phyloP scores from a whole-genome alignment of 805 yeast genomes.

The Wickerhamiella kurtzmanii region DNA sequence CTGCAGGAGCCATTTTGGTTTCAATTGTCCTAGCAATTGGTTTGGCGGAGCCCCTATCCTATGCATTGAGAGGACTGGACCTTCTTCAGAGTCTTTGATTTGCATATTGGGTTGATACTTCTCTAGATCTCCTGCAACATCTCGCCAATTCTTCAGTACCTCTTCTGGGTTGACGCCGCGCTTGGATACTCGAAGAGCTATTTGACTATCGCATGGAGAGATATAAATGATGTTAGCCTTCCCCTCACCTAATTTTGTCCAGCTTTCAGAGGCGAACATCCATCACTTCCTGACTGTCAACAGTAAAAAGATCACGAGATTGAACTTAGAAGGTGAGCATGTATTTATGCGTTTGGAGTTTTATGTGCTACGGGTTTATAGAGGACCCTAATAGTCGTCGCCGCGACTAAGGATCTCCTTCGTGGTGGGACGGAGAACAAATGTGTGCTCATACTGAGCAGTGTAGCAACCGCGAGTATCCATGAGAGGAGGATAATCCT shows the following conservation, averaged over 20 bases:
- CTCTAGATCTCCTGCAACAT: conserved; percentile 15
- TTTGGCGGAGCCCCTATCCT: conserved; percentile 8
- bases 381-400: conserved; percentile 62
- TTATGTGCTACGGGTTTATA: background rate
- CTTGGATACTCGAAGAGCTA: conserved; percentile 26
- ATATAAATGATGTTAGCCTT: conserved; percentile 14
- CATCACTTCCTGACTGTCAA: background rate
- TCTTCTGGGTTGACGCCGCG: conserved; percentile 29
- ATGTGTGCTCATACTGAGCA: conserved; percentile 94
- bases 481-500: conserved; percentile 85
- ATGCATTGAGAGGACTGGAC: conserved; percentile 13
- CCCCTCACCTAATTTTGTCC: conserved; percentile 8
- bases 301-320: background rate
- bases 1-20: conserved; percentile 49
- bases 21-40: conserved; percentile 34
- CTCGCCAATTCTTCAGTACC: conserved; percentile 21
- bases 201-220: conserved; percentile 21
- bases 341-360: background rate
- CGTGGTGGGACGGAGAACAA: conserved; percentile 74
- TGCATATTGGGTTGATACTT: conserved; percentile 11
- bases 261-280: too few species aligned
- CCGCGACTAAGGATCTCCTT: conserved; percentile 95
- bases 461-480: conserved; percentile 80
- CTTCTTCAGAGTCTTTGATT: conserved; percentile 7
- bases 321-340: background rate